Conservation (phyloP, 176 grass and related monocot species). For the Stipa capillata region DNA sequence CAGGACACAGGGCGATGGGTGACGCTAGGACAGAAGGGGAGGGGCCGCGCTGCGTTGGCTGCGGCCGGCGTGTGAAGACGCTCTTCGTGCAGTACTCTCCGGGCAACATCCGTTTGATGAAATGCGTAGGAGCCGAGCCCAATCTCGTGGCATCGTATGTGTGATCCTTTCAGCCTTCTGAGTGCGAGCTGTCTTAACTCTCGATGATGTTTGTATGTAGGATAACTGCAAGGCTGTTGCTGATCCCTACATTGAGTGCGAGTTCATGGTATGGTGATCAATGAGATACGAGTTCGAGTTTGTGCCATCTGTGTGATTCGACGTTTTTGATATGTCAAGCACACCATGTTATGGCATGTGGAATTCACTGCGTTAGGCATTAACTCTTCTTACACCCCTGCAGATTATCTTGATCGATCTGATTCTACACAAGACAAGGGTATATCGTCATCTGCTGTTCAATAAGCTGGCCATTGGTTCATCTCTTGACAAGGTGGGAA, state of each 20-base stretch:
- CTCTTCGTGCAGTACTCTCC: constrained; percentile 89
- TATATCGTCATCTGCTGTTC: constrained; percentile 76
- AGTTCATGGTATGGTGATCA: constrained; percentile 66
- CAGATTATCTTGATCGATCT: constrained; percentile 98
- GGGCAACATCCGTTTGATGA: constrained; percentile 96
- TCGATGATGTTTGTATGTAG: not conserved
- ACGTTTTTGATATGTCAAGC: not conserved
- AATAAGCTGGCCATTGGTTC: constrained; percentile 70
- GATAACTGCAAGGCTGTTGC: constrained; percentile 80
- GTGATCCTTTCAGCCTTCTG: not conserved
- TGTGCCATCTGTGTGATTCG: not conserved
- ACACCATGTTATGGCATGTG: not conserved
- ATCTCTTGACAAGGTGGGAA: constrained; percentile 48
- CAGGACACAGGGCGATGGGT: not conserved
- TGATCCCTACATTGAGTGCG: constrained; percentile 97
- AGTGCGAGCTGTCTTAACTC: not conserved
- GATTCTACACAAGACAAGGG: constrained; percentile 83
- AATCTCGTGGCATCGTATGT: not conserved
- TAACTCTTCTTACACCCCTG: not conserved
- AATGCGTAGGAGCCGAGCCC: constrained; percentile 53
- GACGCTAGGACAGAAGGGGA: constrained; percentile 18
- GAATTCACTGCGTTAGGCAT: not conserved
- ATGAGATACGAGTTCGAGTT: not conserved
- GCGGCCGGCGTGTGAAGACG: constrained; percentile 41
- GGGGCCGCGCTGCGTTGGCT: constrained; percentile 62